These are phyloP conservation scores for Daldinia sp. DNA, from an alignment of 2,329 filamentous ascomycete species.

Conservation along the genomic window DNA sequence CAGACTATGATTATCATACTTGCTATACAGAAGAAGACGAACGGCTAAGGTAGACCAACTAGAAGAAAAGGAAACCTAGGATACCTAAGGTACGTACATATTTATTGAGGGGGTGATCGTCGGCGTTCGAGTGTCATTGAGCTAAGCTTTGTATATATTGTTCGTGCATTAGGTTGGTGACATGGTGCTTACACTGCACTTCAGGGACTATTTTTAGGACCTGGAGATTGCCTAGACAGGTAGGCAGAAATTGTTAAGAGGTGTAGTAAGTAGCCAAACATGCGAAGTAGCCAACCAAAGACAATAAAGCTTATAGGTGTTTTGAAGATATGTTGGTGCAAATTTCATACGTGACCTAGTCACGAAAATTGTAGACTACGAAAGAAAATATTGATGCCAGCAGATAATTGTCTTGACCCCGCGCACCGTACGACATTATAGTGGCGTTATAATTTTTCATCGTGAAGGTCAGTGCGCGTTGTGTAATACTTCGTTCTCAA, in stretches of 20 bases:
- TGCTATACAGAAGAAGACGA: background rate
- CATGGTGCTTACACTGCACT: background rate
- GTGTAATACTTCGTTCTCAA: background rate
- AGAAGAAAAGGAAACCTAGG: too few species aligned
- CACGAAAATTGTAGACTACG: background rate
- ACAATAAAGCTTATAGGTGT: background rate
- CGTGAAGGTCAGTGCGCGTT: background rate
- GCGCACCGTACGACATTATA: background rate
- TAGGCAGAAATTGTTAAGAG: background rate
- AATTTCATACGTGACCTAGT: background rate
- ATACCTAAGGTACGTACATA: too few species aligned
- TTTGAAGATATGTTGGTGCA: background rate
- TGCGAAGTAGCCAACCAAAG: background rate
- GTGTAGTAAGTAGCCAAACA: background rate
- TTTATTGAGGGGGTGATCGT: background rate
- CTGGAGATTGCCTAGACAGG: background rate
- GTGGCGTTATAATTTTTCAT: background rate
- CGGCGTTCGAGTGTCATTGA: background rate
- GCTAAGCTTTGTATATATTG: too few species aligned
- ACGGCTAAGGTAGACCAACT: background rate
- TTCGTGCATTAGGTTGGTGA: too few species aligned
- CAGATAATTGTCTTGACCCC: background rate
- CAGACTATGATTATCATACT: background rate
- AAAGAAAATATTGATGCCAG: background rate
- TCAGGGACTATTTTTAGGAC: constrained; percentile 1